A percentile compares a stretch with the other conserved stretches of the same genome.
Evolutionary conservation across 2,329 filamentous ascomycete species (phyloP).

Genomic region (Trichoderma sp.): DNA sequence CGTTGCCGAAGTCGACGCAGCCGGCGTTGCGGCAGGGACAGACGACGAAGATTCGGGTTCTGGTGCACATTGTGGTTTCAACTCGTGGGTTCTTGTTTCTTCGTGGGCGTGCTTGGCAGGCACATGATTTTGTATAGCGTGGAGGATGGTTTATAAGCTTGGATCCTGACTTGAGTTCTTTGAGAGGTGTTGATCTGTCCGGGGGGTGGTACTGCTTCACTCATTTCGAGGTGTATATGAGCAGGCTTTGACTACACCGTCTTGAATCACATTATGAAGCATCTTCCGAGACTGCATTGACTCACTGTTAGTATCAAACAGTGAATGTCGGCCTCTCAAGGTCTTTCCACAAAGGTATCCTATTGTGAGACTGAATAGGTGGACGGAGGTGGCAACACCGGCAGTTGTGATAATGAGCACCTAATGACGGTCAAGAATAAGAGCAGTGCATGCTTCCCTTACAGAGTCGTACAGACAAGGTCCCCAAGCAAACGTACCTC

Average conservation of each 20-base stretch:
- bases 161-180: not conserved
- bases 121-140: not conserved
- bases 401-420: too few relatives aligned
- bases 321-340: not conserved
- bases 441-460: too few relatives aligned
- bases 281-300: not conserved
- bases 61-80: slow-evolving; percentile 35
- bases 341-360: too few relatives aligned
- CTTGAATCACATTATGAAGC: not conserved
- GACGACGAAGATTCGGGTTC: slow-evolving; percentile 33
- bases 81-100: not conserved
- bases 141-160: not conserved
- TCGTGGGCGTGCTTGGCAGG: not conserved
- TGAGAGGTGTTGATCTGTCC: not conserved
- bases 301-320: not conserved
- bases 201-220: not conserved
- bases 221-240: not conserved
- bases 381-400: too few relatives aligned
- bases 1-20: slow-evolving; percentile 31
- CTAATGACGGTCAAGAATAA: too few relatives aligned
- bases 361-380: too few relatives aligned
- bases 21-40: slow-evolving; percentile 34
- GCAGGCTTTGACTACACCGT: not conserved
- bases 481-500: too few relatives aligned
- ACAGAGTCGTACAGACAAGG: too few relatives aligned